Conservation (phyloP, 495 filamentous ascomycete genomes). For the Thermothielavioides terrestris region DNA sequence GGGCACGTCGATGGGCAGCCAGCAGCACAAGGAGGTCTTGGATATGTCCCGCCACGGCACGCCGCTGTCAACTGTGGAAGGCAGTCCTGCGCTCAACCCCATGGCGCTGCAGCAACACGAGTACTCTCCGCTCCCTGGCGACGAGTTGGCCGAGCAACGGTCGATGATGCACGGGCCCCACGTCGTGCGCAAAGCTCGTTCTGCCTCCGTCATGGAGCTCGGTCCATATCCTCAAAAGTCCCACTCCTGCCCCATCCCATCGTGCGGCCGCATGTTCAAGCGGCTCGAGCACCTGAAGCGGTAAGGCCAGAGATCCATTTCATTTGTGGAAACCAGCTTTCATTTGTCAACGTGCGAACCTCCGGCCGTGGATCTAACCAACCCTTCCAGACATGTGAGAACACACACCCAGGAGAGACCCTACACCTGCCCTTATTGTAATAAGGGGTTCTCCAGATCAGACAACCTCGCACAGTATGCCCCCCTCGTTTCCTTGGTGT, state of each 20-base stretch:
- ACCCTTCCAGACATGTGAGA: slow-evolving; percentile 83
- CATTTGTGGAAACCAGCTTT: slow-evolving; percentile 26
- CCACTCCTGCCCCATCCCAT: slow-evolving; percentile 97
- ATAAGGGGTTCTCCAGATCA: slow-evolving; percentile 95
- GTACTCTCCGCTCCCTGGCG: slow-evolving; percentile 54
- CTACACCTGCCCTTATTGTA: slow-evolving; percentile 94
- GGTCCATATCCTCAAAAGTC: slow-evolving; percentile 96
- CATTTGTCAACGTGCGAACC: slow-evolving; percentile 36
- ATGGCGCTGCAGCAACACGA: slow-evolving; percentile 61
- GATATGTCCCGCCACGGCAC: slow-evolving; percentile 84
- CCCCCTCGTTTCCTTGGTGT: slow-evolving; percentile 26
- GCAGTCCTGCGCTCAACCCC: slow-evolving; percentile 62
- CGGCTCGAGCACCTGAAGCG: slow-evolving; percentile 97
- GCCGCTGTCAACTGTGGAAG: slow-evolving; percentile 71
- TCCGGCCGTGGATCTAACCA: slow-evolving; percentile 44
- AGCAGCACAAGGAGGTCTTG: slow-evolving; percentile 69
- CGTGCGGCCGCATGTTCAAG: slow-evolving; percentile 96
- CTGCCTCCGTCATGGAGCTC: slow-evolving; percentile 92
- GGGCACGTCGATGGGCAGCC: slow-evolving; percentile 42
- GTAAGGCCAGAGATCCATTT: slow-evolving; percentile 50
- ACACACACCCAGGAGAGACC: slow-evolving; percentile 99
- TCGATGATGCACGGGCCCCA: slow-evolving; percentile 54
- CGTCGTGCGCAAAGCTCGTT: slow-evolving; percentile 81
- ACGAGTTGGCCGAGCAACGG: slow-evolving; percentile 53
- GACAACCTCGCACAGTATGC: slow-evolving; percentile 97